These are phyloP conservation scores for Tremellales sp. DNA, from an alignment of 1,284 basidiomycete species.

Conservation along the genomic window DNA sequence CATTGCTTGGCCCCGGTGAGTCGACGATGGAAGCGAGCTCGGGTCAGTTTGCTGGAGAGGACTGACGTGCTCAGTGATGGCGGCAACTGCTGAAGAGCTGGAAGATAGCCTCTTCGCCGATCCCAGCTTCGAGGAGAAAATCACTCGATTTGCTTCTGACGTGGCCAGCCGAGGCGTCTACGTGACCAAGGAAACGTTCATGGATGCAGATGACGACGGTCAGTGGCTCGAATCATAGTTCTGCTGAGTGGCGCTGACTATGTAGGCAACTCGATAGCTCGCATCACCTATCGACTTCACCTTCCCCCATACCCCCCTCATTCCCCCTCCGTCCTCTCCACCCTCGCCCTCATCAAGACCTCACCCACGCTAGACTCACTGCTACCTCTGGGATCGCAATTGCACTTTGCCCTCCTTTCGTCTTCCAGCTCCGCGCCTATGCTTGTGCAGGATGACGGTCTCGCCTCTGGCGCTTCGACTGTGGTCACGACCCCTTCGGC, in stretches of 20 bases:
- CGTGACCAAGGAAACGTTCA: constrained; percentile 37
- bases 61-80: constrained; percentile 36
- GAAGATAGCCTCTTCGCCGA: constrained; percentile 42
- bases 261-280: constrained; percentile 25
- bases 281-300: constrained; percentile 39
- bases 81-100: constrained; percentile 37
- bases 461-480: constrained; percentile 26
- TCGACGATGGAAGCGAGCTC: neutral
- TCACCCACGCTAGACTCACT: constrained; percentile 74
- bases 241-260: neutral
- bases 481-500: constrained; percentile 42
- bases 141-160: constrained; percentile 42
- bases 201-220: constrained; percentile 39
- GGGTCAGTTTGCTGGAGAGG: neutral
- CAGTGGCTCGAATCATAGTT: constrained; percentile 5
- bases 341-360: constrained; percentile 92
- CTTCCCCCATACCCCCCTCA: constrained; percentile 51
- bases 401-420: constrained; percentile 86
- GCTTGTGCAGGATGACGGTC: constrained; percentile 26
- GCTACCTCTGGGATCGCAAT: constrained; percentile 73
- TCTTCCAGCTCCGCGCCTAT: constrained; percentile 22
- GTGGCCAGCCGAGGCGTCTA: constrained; percentile 45
- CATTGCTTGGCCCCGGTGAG: constrained; percentile 40
- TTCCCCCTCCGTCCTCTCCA: constrained; percentile 73
- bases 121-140: constrained; percentile 44